Conservation (phyloP, 352 stramenopile genomes). For the Phytophthora citrophthora region DNA sequence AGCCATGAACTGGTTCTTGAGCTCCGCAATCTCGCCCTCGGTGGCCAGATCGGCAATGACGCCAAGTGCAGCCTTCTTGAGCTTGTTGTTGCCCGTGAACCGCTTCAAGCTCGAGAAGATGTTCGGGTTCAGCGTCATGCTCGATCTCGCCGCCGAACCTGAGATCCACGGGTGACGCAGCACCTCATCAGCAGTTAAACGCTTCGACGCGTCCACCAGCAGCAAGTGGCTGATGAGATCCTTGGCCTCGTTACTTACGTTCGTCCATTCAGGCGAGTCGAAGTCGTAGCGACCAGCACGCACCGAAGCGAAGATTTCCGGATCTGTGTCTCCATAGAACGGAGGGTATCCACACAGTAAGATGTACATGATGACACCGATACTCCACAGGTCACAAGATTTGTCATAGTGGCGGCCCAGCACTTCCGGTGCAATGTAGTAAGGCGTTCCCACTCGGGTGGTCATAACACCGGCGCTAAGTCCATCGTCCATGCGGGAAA, state of each 20-base stretch:
- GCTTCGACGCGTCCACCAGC: constrained; percentile 90
- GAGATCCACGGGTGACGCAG: constrained; percentile 86
- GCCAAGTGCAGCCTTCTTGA: constrained; percentile 89
- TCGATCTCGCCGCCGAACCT: constrained; percentile 73
- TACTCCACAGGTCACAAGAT: constrained; percentile 96
- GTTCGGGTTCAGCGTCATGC: constrained; percentile 82
- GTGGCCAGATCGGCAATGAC: constrained; percentile 89
- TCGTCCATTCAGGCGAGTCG: constrained; percentile 84
- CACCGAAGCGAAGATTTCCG: constrained; percentile 89
- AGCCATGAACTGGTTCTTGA: constrained; percentile 90
- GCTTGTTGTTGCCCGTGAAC: constrained; percentile 90
- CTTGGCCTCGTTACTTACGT: constrained; percentile 91
- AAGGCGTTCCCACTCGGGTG: constrained; percentile 96
- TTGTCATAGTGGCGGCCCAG: constrained; percentile 96
- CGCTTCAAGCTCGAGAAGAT: constrained; percentile 89
- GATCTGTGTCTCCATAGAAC: constrained; percentile 96
- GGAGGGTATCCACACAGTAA: constrained; percentile 96
- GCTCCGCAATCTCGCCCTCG: constrained; percentile 80
- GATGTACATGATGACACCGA: constrained; percentile 96
- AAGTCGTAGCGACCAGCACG: constrained; percentile 85
- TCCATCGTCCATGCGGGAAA: constrained; percentile 92
- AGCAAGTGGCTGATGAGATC: constrained; percentile 95
- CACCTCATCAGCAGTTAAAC: constrained; percentile 92
- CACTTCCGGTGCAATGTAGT: constrained; percentile 96
- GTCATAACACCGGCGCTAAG: constrained; percentile 89